A percentile compares a stretch with the other conserved stretches of the same genome.
phyloP scores from a whole-genome alignment of 306 rosid species.

The Vigna angularis region DNA sequence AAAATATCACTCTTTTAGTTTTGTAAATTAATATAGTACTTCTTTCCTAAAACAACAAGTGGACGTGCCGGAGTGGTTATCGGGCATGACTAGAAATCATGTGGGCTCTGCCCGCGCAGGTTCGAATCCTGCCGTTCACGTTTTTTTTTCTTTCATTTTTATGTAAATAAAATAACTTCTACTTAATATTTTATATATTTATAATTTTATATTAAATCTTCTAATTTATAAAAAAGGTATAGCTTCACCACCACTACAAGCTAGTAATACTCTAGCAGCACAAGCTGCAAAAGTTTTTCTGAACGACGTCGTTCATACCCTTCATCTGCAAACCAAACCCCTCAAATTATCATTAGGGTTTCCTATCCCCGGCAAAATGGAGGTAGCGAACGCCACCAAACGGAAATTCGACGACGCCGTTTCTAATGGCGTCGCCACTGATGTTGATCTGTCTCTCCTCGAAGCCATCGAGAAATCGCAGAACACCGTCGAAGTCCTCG shows the following conservation, averaged over 20 bases:
- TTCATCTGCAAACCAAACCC: background rate
- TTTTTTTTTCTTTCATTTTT: background rate
- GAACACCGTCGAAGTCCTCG: constrained; percentile 62
- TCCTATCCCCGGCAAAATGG: constrained; percentile 53
- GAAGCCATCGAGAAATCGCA: constrained; percentile 89
- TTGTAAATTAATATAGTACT: fast-evolving
- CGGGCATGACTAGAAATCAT: constrained; percentile 21
- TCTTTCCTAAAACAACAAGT: background rate
- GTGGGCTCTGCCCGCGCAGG: constrained; percentile 19
- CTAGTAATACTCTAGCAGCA: too few species aligned
- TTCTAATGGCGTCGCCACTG: constrained; percentile 43
- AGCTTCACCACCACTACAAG: too few species aligned
- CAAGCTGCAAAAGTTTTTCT: too few species aligned
- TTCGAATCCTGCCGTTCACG: constrained; percentile 24
- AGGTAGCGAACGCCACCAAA: constrained; percentile 54
- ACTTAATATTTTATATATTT: too few species aligned
- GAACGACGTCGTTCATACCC: background rate
- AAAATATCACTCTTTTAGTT: too few species aligned
- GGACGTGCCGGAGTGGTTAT: constrained; percentile 49
- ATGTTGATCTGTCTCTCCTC: constrained; percentile 69
- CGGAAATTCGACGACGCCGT: constrained; percentile 68
- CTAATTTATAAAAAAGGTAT: too few species aligned
- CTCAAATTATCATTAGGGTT: constrained; percentile 31
- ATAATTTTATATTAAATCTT: too few species aligned
- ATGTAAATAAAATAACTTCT: too few species aligned